Evolutionary conservation across 148 eudicot species (phyloP), one percentile per base, ranked within the genome.

Genomic region (Vaccinium corymbosum): DNA sequence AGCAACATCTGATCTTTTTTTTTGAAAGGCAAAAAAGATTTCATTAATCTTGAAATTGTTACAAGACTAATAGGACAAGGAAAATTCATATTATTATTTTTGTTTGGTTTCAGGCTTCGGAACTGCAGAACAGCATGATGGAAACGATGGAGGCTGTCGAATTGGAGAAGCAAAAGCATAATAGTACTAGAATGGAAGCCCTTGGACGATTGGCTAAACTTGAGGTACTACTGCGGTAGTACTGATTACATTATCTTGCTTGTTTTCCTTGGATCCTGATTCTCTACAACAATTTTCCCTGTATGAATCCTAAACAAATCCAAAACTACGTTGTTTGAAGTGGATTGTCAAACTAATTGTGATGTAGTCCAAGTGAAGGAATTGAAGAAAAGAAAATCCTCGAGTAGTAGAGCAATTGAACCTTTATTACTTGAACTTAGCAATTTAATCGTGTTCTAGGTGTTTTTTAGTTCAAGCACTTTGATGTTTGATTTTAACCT

Each of bases 141-240:
- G 98, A 94, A 83, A 93, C 87, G 83, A 94, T 97, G 99, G 97
- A 97, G 83, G 99, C 99, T 70, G 97, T 86, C 55, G 99, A 97
- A 52, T 48, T 92, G 35, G 99, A 97, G 89, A 97, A 97, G 92
- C 98, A 93, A 87, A 97, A 97, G 83, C 99, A 97, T 86, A 97
- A 93, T 83, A 92, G 86, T 87, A 97, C 99, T 42, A 92, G 98
- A 85, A 97, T 97, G 99, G 99, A 94, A 89, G 91, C 90, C 80
- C 90, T 97, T 19, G 84, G 90, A 29, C 93, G 92, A 80, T 81
- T 97, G 86, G 95, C 99, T 72, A 93, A 91, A 86, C 89, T 94
- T 82, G 99, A 97, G 98, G 99, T 94, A 84, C 66, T 71, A 80
- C 84, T 56, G 42, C 78, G 74, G 78, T 76, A 80, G 74, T 51